These are phyloP conservation scores for Tolypocladium amazonense DNA, from an alignment of 2,329 filamentous ascomycete species.

Conservation along the genomic window DNA sequence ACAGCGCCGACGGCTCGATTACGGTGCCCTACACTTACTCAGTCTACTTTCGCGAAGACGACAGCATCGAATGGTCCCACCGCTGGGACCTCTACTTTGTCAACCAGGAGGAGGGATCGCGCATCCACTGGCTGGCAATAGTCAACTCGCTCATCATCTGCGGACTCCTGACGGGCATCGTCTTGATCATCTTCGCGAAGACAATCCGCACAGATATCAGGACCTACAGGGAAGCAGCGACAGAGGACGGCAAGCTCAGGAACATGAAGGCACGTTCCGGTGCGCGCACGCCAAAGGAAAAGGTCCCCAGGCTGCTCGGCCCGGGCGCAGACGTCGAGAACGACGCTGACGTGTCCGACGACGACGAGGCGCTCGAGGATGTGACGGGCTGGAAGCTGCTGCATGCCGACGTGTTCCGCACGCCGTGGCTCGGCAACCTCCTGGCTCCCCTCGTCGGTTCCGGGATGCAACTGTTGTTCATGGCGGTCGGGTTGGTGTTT, in stretches of 20 bases:
- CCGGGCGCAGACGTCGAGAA: constrained; percentile 40
- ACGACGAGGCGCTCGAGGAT: constrained; percentile 58
- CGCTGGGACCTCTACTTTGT: constrained; percentile 88
- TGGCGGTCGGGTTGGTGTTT: constrained; percentile 61
- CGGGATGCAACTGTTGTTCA: constrained; percentile 77
- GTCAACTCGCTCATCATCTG: constrained; percentile 80
- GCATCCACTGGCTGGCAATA: constrained; percentile 82
- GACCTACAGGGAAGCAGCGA: constrained; percentile 52
- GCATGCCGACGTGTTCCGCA: constrained; percentile 78
- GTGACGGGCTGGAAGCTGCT: constrained; percentile 81
- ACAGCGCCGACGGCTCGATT: constrained; percentile 54
- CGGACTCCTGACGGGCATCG: constrained; percentile 64
- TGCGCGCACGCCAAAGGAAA: constrained; percentile 27
- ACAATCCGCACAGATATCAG: constrained; percentile 74
- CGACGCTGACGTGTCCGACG: constrained; percentile 42
- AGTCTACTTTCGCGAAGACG: constrained; percentile 79
- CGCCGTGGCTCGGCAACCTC: constrained; percentile 58
- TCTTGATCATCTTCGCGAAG: constrained; percentile 69
- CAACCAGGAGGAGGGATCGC: constrained; percentile 71
- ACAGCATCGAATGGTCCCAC: constrained; percentile 68
- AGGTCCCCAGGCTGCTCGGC: constrained; percentile 49
- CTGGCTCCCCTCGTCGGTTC: constrained; percentile 75
- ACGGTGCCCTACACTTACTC: constrained; percentile 81
- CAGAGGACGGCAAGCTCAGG: constrained; percentile 56
- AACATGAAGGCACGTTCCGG: constrained; percentile 36